These are phyloP conservation scores for Cymbopogon flexuosus DNA, from an alignment of 202 grass and related monocot species.

Conservation along the genomic window DNA sequence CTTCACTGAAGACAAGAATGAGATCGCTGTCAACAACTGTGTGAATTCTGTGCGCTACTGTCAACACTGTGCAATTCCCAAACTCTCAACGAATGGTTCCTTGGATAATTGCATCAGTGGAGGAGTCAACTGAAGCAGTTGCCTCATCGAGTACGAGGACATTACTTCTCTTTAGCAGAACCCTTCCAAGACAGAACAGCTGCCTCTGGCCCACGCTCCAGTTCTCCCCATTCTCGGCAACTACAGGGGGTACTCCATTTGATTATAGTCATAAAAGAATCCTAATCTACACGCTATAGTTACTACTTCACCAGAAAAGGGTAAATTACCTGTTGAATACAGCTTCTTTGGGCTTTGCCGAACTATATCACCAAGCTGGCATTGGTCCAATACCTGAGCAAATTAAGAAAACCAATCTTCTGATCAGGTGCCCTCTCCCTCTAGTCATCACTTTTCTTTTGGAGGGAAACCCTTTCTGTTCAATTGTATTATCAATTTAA, in stretches of 20 bases:
- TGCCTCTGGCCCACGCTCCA: slow-evolving; percentile 94
- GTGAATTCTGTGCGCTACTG: slow-evolving; percentile 89
- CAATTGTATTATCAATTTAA: too few relatives aligned
- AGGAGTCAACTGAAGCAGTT: slow-evolving; percentile 87
- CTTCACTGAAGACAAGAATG: slow-evolving; percentile 87
- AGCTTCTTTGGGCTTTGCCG: slow-evolving; percentile 62
- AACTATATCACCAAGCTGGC: slow-evolving; percentile 84
- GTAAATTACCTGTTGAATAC: slow-evolving; percentile 71
- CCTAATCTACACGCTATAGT: neutral
- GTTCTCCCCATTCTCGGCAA: slow-evolving; percentile 91
- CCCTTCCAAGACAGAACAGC: slow-evolving; percentile 87
- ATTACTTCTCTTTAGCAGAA: slow-evolving; percentile 70
- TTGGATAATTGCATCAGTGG: slow-evolving; percentile 81
- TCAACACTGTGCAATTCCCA: slow-evolving; percentile 62
- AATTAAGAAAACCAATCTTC: neutral
- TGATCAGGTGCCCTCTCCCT: too few relatives aligned
- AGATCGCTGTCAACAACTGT: slow-evolving; percentile 91
- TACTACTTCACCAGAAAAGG: neutral
- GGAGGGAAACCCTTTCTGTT: too few relatives aligned
- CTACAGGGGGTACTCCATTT: slow-evolving; percentile 37
- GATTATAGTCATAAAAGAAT: too few relatives aligned
- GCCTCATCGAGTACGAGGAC: slow-evolving; percentile 90
- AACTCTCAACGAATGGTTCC: slow-evolving; percentile 68
- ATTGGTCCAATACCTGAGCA: slow-evolving; percentile 70
- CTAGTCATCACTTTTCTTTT: too few relatives aligned